phyloP scores from a whole-genome alignment of 202 grass and related monocot species.

The Panicum virgatum region DNA sequence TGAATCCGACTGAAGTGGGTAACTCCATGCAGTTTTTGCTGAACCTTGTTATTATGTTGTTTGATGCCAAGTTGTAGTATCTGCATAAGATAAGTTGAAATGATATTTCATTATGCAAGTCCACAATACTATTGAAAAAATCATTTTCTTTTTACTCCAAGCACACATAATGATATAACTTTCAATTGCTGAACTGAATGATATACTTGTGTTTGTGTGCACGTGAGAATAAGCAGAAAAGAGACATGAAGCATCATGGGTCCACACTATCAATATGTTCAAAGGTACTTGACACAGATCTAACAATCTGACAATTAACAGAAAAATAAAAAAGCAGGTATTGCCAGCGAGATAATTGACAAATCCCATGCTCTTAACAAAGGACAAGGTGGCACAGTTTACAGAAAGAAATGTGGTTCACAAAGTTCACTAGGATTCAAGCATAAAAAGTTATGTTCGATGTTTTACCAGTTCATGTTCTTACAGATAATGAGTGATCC shows the following conservation, averaged over 20 bases:
- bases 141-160: neutral
- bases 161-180: neutral
- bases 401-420: neutral
- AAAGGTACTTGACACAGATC: constrained; percentile 16
- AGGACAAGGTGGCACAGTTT: neutral
- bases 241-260: neutral
- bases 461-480: constrained; percentile 23
- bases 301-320: constrained; percentile 23
- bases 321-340: neutral
- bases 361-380: constrained; percentile 6
- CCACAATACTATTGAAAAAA: neutral
- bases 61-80: constrained; percentile 65
- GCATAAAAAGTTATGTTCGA: neutral
- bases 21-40: constrained; percentile 57
- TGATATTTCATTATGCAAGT: constrained; percentile 29
- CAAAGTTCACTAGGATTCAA: neutral
- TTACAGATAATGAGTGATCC: constrained; percentile 11
- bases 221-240: constrained; percentile 7
- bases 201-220: neutral
- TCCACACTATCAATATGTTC: constrained; percentile 13
- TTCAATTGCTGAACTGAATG: neutral
- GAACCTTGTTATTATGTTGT: constrained; percentile 57
- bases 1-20: constrained; percentile 84
- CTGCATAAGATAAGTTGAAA: constrained; percentile 55
- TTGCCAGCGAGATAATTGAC: neutral